phyloP scores from a whole-genome alignment of 2,329 filamentous ascomycete genomes.

The Alternaria tenuissima region DNA sequence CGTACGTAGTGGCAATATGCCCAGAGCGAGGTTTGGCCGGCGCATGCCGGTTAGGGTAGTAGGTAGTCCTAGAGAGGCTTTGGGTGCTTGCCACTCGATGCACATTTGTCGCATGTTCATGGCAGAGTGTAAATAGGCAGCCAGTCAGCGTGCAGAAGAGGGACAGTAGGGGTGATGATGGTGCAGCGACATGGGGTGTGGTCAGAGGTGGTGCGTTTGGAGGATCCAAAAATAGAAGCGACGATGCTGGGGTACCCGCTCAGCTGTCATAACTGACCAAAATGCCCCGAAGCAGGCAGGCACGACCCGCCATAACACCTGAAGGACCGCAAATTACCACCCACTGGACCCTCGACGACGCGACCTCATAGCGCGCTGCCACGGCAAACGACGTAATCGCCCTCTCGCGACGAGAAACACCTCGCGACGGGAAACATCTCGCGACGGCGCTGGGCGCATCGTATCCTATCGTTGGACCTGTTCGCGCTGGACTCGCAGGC shows the following conservation, averaged over 20 bases:
- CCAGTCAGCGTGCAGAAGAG: slow-evolving; percentile 10
- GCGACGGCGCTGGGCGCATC: slow-evolving; percentile 40
- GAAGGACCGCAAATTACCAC: slow-evolving; percentile 42
- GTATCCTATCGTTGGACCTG: slow-evolving; percentile 35
- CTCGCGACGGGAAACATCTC: neutral
- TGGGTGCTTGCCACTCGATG: slow-evolving; percentile 1
- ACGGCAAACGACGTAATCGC: slow-evolving; percentile 14
- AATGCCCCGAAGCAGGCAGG: slow-evolving; percentile 37
- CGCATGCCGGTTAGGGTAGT: neutral
- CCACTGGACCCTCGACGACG: slow-evolving; percentile 22
- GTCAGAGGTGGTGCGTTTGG: slow-evolving; percentile 15
- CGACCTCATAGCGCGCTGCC: slow-evolving; percentile 21
- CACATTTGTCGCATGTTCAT: slow-evolving; percentile 9
- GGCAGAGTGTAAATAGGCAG: slow-evolving; percentile 9
- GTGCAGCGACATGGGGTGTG: slow-evolving; percentile 24
- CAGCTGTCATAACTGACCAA: slow-evolving; percentile 32
- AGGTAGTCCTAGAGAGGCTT: slow-evolving; percentile 2
- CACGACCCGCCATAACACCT: slow-evolving; percentile 26
- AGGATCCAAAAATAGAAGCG: slow-evolving; percentile 28
- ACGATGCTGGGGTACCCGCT: slow-evolving; percentile 15
- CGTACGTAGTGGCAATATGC: slow-evolving; percentile 3
- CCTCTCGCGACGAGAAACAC: slow-evolving; percentile 2
- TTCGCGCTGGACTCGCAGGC: slow-evolving; percentile 31
- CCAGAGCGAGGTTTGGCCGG: slow-evolving; percentile 10
- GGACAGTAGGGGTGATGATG: slow-evolving; percentile 14